Base-by-base conservation (phyloP, 2,329 filamentous ascomycete species). In the Plenodomus lindquistii region DNA sequence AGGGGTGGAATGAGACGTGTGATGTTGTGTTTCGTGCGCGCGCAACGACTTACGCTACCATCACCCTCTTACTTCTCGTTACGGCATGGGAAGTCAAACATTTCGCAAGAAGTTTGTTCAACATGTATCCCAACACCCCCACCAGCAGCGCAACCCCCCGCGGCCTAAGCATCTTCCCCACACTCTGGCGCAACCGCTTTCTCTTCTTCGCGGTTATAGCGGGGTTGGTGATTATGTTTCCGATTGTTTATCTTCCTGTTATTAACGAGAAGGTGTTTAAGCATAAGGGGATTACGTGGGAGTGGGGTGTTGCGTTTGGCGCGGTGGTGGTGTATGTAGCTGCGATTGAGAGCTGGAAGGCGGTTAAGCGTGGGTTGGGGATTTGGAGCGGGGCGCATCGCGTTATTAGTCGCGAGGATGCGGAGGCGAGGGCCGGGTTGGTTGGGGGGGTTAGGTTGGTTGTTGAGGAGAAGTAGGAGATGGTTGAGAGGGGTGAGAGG, bases 1-100 rank as follows among this genome's bases (percentile, higher is more conserved):
- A 76, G 46, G 65, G 59, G 37, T 77, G 66, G 63, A 76, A 76
- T 52, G 56, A 65, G 0, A 70, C 68, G 1, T 78, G 76, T 44
- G 69, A 67, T 27, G 63, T 74, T 2, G 73, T 75, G 0, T 78
- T 75, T 62, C 73, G 75, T 17, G 75, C 75, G 4, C 69, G 76
- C 17, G 75, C 73, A 1, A 77, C 76, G 0, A 75, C 75, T 0
- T 78, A 76, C 63, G 67, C 70, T 0, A 74, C 74, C 17, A 72
- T 78, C 11, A 77, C 75, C 0, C 70, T 75, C 3, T 61, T 77
- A 0, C 69, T 77, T 9, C 73, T 76, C 18, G 66, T 77, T 55
- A 77, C 75, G n/a, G 76, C 76, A 2, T 77, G 74, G 74, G 75
- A 78, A 59, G 74, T 77, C 48, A 77, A 77, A 54, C 74, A 77